These are phyloP conservation scores for Eleusine indica DNA, from an alignment of 176 grass and related monocot species.

Conservation along the genomic window DNA sequence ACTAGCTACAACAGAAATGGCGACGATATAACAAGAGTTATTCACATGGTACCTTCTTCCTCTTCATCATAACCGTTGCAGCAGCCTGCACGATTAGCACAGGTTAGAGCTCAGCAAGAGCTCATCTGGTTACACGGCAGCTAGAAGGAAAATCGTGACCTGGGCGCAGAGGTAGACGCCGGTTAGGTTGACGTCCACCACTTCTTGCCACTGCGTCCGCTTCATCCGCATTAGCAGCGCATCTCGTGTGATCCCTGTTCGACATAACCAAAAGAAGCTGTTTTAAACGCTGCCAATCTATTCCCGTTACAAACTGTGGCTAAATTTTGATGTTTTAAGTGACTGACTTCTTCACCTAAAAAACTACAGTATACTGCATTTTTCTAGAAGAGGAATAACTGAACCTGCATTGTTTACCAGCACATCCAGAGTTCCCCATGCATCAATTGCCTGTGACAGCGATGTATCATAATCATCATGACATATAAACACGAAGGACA, in stretches of 20 bases:
- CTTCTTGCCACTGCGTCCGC: constrained; percentile 89
- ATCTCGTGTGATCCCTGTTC: constrained; percentile 83
- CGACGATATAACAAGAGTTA: too few relatives aligned
- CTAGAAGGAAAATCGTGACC: constrained; percentile 36
- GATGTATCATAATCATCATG: not conserved
- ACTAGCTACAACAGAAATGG: not conserved
- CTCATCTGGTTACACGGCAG: not conserved
- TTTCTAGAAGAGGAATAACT: not conserved
- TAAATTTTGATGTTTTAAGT: not conserved
- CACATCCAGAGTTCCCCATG: constrained; percentile 82
- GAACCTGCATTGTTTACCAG: constrained; percentile 96
- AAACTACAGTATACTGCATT: not conserved
- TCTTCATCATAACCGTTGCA: constrained; percentile 80
- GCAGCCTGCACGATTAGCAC: constrained; percentile 55
- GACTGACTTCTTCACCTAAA: too few relatives aligned
- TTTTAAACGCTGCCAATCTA: not conserved
- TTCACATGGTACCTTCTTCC: constrained; percentile 59
- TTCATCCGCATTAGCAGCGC: constrained; percentile 97
- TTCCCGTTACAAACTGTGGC: not conserved
- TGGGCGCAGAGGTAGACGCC: constrained; percentile 94
- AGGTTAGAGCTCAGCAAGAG: not conserved
- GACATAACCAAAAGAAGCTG: not conserved
- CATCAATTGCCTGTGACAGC: constrained; percentile 60
- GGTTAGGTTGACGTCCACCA: constrained; percentile 93
- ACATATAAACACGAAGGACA: not conserved